These are phyloP conservation scores for Phylloporus arenicola DNA, from an alignment of 768 basidiomycete genomes.

Conservation along the genomic window DNA sequence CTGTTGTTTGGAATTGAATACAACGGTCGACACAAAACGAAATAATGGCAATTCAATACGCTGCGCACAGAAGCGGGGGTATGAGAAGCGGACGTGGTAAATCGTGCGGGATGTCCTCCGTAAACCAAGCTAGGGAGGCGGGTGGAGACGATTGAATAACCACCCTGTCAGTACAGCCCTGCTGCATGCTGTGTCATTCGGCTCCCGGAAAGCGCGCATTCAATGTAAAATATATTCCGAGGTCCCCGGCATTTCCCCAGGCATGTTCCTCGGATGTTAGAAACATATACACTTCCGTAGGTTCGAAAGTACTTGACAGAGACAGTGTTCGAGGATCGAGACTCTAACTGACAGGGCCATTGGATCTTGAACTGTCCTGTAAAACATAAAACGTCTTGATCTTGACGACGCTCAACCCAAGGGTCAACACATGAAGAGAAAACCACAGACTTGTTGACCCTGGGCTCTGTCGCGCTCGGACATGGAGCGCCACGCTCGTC, in stretches of 20 bases:
- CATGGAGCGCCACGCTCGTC: neutral
- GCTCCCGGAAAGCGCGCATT: neutral
- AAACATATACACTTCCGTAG: conserved; percentile 3
- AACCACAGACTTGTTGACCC: conserved; percentile 1
- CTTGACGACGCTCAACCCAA: neutral
- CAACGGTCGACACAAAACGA: conserved; percentile 5
- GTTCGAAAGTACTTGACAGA: conserved; percentile 1
- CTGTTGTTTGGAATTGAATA: neutral
- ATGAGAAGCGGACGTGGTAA: conserved; percentile 13
- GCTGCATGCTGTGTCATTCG: neutral
- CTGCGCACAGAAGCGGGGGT: conserved; percentile 15
- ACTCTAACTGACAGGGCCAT: conserved; percentile 7
- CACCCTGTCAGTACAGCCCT: neutral
- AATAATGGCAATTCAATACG: conserved; percentile 5
- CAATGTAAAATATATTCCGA: neutral
- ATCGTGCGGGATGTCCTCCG: conserved; percentile 9
- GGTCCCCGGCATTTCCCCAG: neutral
- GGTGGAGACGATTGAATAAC: neutral
- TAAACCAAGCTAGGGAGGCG: conserved; percentile 1
- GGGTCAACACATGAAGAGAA: conserved; percentile 9
- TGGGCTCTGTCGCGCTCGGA: conserved; percentile 1
- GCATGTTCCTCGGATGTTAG: neutral
- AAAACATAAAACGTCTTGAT: conserved; percentile 1
- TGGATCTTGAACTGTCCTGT: neutral
- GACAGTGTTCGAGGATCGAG: neutral